These are phyloP conservation scores for Tulasnella sp. DNA, from an alignment of 768 basidiomycete species.

Conservation along the genomic window DNA sequence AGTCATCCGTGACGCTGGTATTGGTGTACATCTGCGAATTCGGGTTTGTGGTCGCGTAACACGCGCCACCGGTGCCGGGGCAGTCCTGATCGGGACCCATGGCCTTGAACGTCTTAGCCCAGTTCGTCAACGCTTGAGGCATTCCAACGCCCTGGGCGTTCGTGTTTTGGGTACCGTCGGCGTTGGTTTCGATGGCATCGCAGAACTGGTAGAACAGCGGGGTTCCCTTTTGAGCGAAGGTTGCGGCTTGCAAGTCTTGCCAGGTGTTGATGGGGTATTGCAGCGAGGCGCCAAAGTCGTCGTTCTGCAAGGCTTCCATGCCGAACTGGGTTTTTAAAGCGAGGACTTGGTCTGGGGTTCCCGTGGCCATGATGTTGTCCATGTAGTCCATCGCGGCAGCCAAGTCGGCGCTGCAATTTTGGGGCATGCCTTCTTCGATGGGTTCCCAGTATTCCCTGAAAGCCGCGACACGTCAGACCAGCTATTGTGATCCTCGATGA, in stretches of 20 bases:
- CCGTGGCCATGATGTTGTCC: slow-evolving; percentile 8
- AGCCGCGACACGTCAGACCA: background rate
- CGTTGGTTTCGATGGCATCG: slow-evolving; percentile 31
- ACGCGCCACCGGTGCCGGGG: slow-evolving; percentile 9
- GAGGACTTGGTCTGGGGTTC: slow-evolving; percentile 13
- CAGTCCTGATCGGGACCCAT: background rate
- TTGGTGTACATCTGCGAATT: slow-evolving; percentile 17
- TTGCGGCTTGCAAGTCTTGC: slow-evolving; percentile 16
- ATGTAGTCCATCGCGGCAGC: slow-evolving; percentile 22
- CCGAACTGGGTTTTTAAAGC: slow-evolving; percentile 15
- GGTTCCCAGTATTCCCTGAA: slow-evolving; percentile 34
- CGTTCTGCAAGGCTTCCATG: slow-evolving; percentile 13
- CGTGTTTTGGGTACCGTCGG: slow-evolving; percentile 9
- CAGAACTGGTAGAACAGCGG: slow-evolving; percentile 32
- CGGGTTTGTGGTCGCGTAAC: background rate
- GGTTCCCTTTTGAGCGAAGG: slow-evolving; percentile 3
- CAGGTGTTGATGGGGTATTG: slow-evolving; percentile 23
- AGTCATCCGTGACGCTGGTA: background rate
- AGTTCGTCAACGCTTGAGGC: slow-evolving; percentile 15
- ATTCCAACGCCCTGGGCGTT: slow-evolving; percentile 11
- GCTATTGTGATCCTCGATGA: background rate
- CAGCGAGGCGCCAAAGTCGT: slow-evolving; percentile 24
- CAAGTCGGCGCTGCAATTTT: slow-evolving; percentile 35
- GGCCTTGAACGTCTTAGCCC: slow-evolving; percentile 23
- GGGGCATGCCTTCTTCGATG: slow-evolving; percentile 35